phyloP scores from a whole-genome alignment of 140 eudicot genomes.

The Anethum foeniculum region DNA sequence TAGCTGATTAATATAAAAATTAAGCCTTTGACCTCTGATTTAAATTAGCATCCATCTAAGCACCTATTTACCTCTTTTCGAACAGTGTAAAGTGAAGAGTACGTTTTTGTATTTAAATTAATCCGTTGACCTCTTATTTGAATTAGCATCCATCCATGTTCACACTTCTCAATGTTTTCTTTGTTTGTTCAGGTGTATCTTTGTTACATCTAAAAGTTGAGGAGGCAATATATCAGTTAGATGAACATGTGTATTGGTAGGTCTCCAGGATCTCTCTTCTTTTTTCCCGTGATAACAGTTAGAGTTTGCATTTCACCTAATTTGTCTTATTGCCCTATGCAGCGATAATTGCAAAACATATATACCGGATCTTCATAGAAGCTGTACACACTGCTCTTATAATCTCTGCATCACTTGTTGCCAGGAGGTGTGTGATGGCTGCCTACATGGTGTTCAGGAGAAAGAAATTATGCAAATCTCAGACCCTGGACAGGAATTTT shows the following conservation, averaged over 20 bases:
- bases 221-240: neutral
- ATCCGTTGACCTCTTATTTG: no score
- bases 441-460: conserved; percentile 13
- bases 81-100: neutral
- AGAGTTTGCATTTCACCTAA: neutral
- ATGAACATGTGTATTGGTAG: neutral
- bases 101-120: no score
- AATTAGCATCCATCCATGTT: no score
- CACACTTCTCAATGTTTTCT: neutral
- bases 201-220: neutral
- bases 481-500: no score
- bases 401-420: conserved; percentile 24
- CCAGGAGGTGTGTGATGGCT: conserved; percentile 21
- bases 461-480: neutral
- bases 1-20: no score
- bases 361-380: conserved; percentile 20
- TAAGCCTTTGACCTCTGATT: no score
- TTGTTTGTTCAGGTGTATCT: neutral
- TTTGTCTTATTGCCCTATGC: neutral
- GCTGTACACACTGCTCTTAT: conserved; percentile 17
- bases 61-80: no score
- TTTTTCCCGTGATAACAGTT: neutral
- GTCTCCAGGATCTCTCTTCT: neutral
- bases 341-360: conserved; percentile 23
- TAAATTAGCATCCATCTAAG: no score